Conservation (phyloP, 768 basidiomycete genomes). For the Tephrocybe sp. region DNA sequence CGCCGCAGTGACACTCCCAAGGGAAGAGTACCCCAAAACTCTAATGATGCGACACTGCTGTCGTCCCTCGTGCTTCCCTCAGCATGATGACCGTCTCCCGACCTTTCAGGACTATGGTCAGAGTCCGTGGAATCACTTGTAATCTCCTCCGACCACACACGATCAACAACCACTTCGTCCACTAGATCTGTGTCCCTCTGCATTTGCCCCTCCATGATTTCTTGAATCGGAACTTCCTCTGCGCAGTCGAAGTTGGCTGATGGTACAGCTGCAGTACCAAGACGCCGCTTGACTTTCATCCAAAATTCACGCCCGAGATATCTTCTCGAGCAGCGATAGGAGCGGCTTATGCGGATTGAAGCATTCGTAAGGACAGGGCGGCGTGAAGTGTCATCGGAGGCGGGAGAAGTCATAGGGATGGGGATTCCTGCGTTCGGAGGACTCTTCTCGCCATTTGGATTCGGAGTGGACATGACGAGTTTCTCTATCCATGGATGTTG, state of each 20-base stretch:
- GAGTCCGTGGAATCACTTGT: constrained; percentile 54
- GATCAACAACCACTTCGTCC: constrained; percentile 77
- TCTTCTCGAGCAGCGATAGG: constrained; percentile 32
- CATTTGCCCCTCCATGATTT: constrained; percentile 15
- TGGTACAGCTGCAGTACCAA: constrained; percentile 56
- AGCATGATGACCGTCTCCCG: constrained; percentile 39
- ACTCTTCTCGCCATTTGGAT: constrained; percentile 9
- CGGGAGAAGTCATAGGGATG: constrained; percentile 26
- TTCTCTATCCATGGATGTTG: constrained; percentile 19
- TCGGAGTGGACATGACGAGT: constrained; percentile 13
- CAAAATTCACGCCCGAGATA: constrained; percentile 40
- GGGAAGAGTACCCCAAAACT: constrained; percentile 31
- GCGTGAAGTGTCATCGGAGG: constrained; percentile 35
- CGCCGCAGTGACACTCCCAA: constrained; percentile 51
- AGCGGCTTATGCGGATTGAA: constrained; percentile 17
- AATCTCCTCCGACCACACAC: constrained; percentile 62
- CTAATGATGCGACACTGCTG: constrained; percentile 34
- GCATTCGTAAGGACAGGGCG: constrained; percentile 39
- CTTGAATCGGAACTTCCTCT: constrained; percentile 35
- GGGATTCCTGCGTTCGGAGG: constrained; percentile 17
- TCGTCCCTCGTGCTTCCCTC: constrained; percentile 31
- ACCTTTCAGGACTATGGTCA: constrained; percentile 54
- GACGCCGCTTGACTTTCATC: constrained; percentile 51
- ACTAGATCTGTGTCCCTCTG: constrained; percentile 42
- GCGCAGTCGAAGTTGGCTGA: constrained; percentile 58